Evolutionary conservation across 495 filamentous ascomycete genomes (phyloP), one percentile per base, ranked within the genome.

Genomic region (Penicillium robsamsonii): DNA sequence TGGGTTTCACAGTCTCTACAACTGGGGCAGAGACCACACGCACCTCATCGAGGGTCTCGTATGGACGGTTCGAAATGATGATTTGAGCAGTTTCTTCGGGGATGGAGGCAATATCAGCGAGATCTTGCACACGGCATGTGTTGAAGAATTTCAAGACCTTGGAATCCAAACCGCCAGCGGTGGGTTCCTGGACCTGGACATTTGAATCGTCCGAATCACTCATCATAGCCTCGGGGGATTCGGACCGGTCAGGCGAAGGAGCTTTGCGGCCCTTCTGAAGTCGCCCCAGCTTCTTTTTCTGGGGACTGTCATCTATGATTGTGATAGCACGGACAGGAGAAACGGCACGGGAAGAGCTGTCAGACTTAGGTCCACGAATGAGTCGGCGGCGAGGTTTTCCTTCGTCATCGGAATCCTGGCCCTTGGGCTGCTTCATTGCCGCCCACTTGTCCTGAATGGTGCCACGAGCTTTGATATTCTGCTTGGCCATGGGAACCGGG

Each of bases 121-220:
- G 79, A 45, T 90, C 86, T 25, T 85, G 77, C 15, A 77, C 71
- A 3, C 81, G 79, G 70, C 90, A 94, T 1, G 78, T 85, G 65
- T 98, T 97, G 71, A 98, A 84, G 67, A 90, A 96, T 0, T 83
- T 78, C 17, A 97, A 73, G 1, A 96, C 83, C 46, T 81, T 82
- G 6, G 52, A 54, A 22, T 87, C 82, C 37, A 84, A 55, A 27
- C 73, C 71, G 42, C 72, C 75, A 49, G 72, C 65, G 13, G 58
- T 69, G 11, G 68, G 51, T 41, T 63, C 65, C 29, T 72, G 76
- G 5, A 75, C 63, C 25, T 75, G 81, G 37, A 82, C 82, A 56
- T 85, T 83, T 1, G 79, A 81, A 58, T 87, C 84, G 30, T 82
- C 73, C 3, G 84, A 83, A 68, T 68, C 76, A 30, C 60, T 64